phyloP scores from a whole-genome alignment of 2,329 filamentous ascomycete species.

The Colletotrichum sp. region DNA sequence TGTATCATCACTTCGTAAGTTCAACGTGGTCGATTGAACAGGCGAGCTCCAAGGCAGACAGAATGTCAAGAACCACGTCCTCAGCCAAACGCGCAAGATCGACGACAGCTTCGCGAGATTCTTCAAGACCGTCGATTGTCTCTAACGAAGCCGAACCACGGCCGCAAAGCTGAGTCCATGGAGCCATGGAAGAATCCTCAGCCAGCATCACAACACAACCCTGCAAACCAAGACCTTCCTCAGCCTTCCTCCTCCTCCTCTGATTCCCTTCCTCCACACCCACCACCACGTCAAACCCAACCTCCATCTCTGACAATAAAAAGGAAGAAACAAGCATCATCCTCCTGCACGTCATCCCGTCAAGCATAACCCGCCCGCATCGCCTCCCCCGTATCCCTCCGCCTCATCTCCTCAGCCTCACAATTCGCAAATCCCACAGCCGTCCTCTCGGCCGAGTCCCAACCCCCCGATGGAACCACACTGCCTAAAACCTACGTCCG shows the following conservation, averaged over 20 bases:
- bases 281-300: not conserved
- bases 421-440: not conserved
- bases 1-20: too few relatives aligned
- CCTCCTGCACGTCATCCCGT: not conserved
- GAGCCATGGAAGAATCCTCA: too few relatives aligned
- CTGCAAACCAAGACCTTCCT: not conserved
- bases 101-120: too few relatives aligned
- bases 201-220: not conserved
- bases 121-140: too few relatives aligned
- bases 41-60: too few relatives aligned
- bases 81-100: too few relatives aligned
- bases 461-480: not conserved
- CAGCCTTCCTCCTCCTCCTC: not conserved
- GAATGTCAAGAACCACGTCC: too few relatives aligned
- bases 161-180: too few relatives aligned
- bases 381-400: not conserved
- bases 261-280: not conserved
- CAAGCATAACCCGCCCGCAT: not conserved
- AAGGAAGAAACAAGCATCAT: not conserved
- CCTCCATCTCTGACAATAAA: not conserved
- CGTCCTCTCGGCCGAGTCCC: not conserved
- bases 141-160: too few relatives aligned
- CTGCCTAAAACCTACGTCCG: not conserved
- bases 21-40: too few relatives aligned
- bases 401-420: not conserved